These are phyloP conservation scores for Colletotrichum scovillei DNA, from an alignment of 2,329 filamentous ascomycete species.

Conservation along the genomic window DNA sequence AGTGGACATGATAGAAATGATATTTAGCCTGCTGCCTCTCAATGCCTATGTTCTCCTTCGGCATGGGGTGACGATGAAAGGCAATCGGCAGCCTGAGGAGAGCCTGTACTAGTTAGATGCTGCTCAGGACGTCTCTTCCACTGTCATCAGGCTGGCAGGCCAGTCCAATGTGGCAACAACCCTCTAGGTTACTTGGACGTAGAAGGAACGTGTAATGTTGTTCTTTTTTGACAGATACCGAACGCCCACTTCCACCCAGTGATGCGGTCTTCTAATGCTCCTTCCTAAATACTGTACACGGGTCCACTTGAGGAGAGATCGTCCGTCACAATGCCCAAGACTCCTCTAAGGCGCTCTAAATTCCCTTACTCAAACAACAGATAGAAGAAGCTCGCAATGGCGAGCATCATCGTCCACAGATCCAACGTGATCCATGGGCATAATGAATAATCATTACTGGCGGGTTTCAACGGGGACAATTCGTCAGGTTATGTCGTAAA, in stretches of 20 bases:
- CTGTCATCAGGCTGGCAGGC: background rate
- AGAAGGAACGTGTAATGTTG: conserved; percentile 2
- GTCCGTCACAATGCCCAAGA: conserved; percentile 55
- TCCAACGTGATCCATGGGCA: conserved; percentile 12
- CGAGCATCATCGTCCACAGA: conserved; percentile 30
- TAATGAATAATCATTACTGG: conserved; percentile 31
- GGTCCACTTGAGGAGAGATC: conserved; percentile 65
- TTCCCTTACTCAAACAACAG: conserved; percentile 40
- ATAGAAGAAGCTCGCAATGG: conserved; percentile 35
- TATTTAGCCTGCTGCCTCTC: background rate
- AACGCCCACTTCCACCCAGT: conserved; percentile 32
- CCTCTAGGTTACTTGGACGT: background rate
- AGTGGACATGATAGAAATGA: background rate
- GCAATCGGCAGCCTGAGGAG: background rate
- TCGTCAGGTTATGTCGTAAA: conserved; percentile 30
- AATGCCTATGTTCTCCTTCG: background rate
- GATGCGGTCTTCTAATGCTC: conserved; percentile 56
- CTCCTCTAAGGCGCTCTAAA: conserved; percentile 34
- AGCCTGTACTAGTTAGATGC: background rate
- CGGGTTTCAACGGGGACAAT: conserved; percentile 24
- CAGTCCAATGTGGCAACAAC: background rate
- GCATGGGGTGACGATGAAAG: background rate
- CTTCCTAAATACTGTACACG: conserved; percentile 63
- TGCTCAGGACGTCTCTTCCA: background rate
- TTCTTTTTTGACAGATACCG: conserved; percentile 25